Evolutionary conservation across 768 basidiomycete species (phyloP).

Genomic region (Pleurotus citrinopileatus): DNA sequence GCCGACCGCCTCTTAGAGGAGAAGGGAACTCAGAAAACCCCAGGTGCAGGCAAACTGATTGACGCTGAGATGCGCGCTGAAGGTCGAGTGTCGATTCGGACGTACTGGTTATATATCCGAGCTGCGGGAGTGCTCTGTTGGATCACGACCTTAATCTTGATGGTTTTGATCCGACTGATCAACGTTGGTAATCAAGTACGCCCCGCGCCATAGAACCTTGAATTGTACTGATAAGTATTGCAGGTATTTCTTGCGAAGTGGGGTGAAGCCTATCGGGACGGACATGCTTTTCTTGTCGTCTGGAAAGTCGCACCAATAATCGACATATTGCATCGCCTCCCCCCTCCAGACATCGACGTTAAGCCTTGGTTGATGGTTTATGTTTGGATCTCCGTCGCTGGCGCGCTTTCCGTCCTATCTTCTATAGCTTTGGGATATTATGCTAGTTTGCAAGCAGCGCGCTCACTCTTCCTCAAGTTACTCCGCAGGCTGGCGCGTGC

Average conservation of each 20-base stretch:
- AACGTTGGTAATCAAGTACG: slow-evolving; percentile 57
- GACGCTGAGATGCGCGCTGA: slow-evolving; percentile 66
- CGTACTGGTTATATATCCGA: slow-evolving; percentile 62
- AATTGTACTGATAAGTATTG: background rate
- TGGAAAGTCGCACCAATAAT: slow-evolving; percentile 17
- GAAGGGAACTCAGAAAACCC: slow-evolving; percentile 1
- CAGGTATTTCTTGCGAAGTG: slow-evolving; percentile 67
- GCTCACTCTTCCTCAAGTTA: slow-evolving; percentile 54
- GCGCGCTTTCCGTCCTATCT: slow-evolving; percentile 49
- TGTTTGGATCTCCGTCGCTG: slow-evolving; percentile 57
- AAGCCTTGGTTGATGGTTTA: slow-evolving; percentile 67
- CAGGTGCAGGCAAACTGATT: slow-evolving; percentile 48
- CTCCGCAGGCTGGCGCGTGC: slow-evolving; percentile 56
- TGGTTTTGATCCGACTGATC: slow-evolving; percentile 53
- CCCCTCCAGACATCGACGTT: slow-evolving; percentile 58
- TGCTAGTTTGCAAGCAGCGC: slow-evolving; percentile 64
- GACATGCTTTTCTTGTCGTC: slow-evolving; percentile 17
- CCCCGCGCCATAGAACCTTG: background rate
- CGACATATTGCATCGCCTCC: slow-evolving; percentile 48
- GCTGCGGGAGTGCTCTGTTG: slow-evolving; percentile 58
- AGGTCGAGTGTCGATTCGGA: slow-evolving; percentile 55
- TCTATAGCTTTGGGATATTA: slow-evolving; percentile 66
- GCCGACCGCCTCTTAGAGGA: slow-evolving; percentile 22
- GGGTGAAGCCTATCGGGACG: slow-evolving; percentile 61
- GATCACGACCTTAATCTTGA: slow-evolving; percentile 48